A percentile compares a stretch with the other conserved stretches of the same genome.
Conservation (phyloP, 1,139 yeast genomes). For the Yamadazyma epiphylla region DNA sequence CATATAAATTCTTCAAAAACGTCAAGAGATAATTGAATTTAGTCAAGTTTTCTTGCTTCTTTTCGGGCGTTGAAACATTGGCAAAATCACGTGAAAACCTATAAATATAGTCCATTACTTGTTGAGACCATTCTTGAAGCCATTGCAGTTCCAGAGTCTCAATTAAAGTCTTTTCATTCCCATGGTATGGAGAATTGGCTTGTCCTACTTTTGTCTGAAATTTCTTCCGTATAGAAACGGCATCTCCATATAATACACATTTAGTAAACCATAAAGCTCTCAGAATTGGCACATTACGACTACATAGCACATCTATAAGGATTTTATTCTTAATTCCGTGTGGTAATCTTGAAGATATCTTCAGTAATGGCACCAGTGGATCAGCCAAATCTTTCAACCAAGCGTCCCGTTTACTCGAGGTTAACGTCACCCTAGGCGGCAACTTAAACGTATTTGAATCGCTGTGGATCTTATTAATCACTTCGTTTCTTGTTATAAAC, state of each 20-base stretch:
- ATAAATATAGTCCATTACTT: constrained; percentile 58
- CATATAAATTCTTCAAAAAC: constrained; percentile 59
- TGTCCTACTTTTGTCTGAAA: constrained; percentile 15
- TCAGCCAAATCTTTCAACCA: constrained; percentile 84
- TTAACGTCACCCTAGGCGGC: constrained; percentile 84
- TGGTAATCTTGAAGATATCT: constrained; percentile 78
- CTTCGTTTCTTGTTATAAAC: constrained; percentile 58
- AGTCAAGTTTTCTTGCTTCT: constrained; percentile 44
- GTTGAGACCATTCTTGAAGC: constrained; percentile 88
- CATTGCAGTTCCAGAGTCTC: constrained; percentile 49
- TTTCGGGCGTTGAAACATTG: constrained; percentile 21
- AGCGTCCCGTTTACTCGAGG: constrained; percentile 77
- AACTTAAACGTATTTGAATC: constrained; percentile 59
- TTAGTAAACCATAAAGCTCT: constrained; percentile 89
- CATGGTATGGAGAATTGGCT: constrained; percentile 2
- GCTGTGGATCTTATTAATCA: constrained; percentile 55
- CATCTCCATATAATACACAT: constrained; percentile 81
- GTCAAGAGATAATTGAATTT: constrained; percentile 58
- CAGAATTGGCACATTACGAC: constrained; percentile 62
- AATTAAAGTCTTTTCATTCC: constrained; percentile 4
- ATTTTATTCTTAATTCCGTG: constrained; percentile 80
- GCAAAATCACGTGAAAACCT: constrained; percentile 43
- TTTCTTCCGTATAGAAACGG: constrained; percentile 62
- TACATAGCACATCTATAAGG: constrained; percentile 67
- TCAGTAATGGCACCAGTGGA: constrained; percentile 58